Evolutionary conservation across 1,139 yeast species (phyloP).

Genomic region (Scheffersomyces titani): DNA sequence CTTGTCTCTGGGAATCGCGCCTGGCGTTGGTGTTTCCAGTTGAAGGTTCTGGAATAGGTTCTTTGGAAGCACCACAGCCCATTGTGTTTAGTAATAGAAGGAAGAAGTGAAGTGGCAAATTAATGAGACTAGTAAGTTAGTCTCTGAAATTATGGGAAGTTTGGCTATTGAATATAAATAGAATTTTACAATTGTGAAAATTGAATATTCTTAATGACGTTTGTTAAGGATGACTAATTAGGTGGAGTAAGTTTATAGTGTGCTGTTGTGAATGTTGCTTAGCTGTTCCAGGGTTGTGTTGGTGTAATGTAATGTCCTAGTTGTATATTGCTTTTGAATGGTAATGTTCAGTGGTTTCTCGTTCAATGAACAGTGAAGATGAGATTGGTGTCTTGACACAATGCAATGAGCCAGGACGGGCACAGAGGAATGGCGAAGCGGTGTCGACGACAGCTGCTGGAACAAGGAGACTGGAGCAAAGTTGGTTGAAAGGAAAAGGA

Average conservation of each 20-base stretch:
- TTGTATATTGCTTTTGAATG: neutral
- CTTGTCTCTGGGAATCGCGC: constrained; percentile 13
- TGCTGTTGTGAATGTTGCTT: neutral
- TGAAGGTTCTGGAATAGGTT: constrained; percentile 10
- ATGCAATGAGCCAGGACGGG: neutral
- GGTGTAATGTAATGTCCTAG: no score
- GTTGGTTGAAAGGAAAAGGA: neutral
- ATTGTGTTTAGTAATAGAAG: constrained; percentile 9
- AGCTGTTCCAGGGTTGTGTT: neutral
- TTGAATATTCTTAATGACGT: no score
- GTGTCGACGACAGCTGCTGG: neutral
- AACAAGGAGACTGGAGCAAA: neutral
- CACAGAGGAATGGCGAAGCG: neutral
- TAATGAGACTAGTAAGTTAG: neutral
- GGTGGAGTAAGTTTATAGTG: neutral
- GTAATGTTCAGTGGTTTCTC: neutral
- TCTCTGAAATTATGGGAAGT: neutral
- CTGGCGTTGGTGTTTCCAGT: constrained; percentile 8
- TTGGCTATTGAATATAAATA: neutral
- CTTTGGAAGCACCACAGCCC: constrained; percentile 35
- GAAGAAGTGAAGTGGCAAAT: neutral
- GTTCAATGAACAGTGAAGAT: neutral
- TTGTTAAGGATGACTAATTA: neutral
- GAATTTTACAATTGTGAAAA: neutral
- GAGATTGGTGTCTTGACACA: neutral